Evolutionary conservation across 2,329 filamentous ascomycete species (phyloP), one percentile per base, ranked within the genome.

Genomic region (Dendryphion nanum): DNA sequence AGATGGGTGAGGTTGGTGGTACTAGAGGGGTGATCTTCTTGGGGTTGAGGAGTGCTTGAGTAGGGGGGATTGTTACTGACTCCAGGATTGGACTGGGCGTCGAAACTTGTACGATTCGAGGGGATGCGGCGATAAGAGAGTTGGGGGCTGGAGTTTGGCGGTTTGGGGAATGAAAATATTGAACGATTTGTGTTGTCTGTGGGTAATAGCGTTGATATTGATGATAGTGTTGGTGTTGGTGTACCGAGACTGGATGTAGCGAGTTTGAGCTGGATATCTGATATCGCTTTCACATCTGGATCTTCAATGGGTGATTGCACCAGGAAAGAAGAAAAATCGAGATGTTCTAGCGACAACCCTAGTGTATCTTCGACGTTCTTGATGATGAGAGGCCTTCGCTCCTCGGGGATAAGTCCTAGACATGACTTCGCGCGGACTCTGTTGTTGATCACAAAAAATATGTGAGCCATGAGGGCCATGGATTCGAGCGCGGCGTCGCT

Each of bases 391-490:
- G 48, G 44, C 39, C 44, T 44, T 7, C 31, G 40, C 30, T 12
- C 37, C 19, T 48, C 51, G 19, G 48, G 48, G 33, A 55, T 53
- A 42, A 53, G 50, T 15, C 48, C 40, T 29, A 53, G 44, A 14
- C 37, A 55, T 18, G 44, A 50, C 33, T 51, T 53, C n/a, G 51
- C 51, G 30, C 44, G 48, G 20, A 50, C 44, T 8, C 41, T 46
- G 12, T 55, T 51, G 28, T 47, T 35, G 18, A 51, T 38, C 41
- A 50, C 30, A 18, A 51, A 39, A 17, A 50, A 51, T 28, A 61
- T 55, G 24, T 53, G 49, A 18, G 55, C 51, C 53, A 59, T 57
- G 30, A 61, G 48, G 10, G 54, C 53, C 33, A 51, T 45, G 13
- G 57, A 59, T 35, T 58, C 56, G 21, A 56, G 43, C 18, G 54